These are phyloP conservation scores for Ophiosphaerella korrae DNA, from an alignment of 2,329 filamentous ascomycete species.

Conservation along the genomic window DNA sequence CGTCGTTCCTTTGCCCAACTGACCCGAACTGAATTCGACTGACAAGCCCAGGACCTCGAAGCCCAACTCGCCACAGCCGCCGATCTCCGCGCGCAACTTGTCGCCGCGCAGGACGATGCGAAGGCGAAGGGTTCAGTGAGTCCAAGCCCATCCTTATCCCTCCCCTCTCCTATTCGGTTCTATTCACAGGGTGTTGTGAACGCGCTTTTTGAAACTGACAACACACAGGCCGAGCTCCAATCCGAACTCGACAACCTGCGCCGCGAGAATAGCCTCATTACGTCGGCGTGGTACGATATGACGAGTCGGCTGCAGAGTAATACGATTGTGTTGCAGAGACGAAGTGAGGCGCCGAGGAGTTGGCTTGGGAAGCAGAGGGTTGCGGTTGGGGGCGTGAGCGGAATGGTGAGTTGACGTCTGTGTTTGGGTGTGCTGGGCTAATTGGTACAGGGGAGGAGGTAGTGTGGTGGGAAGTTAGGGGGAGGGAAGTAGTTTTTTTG, in stretches of 20 bases:
- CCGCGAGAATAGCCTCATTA: constrained; percentile 77
- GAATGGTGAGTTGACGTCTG: constrained; percentile 18
- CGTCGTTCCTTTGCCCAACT: no score
- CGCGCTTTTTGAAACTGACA: constrained; percentile 2
- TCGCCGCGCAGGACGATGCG: constrained; percentile 40
- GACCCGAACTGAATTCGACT: no score
- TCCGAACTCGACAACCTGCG: constrained; percentile 69
- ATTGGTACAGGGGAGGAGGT: no score
- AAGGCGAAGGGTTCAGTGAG: constrained; percentile 46
- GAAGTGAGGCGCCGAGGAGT: constrained; percentile 75
- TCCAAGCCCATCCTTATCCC: not conserved
- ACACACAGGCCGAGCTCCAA: constrained; percentile 36
- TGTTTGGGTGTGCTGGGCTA: no score
- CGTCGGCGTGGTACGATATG: constrained; percentile 86
- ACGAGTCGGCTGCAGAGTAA: constrained; percentile 80
- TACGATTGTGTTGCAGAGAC: constrained; percentile 75
- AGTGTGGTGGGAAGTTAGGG: no score
- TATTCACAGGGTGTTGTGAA: no score
- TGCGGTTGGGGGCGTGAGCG: constrained; percentile 43
- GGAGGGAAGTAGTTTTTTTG: no score
- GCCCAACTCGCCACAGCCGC: constrained; percentile 31
- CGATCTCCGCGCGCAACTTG: constrained; percentile 37
- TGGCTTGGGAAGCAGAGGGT: constrained; percentile 82
- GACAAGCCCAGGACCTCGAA: constrained; percentile 34
- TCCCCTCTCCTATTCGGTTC: not conserved